Base-by-base conservation (phyloP, 2,329 filamentous ascomycete species). In the Akanthomyces muscarius region DNA sequence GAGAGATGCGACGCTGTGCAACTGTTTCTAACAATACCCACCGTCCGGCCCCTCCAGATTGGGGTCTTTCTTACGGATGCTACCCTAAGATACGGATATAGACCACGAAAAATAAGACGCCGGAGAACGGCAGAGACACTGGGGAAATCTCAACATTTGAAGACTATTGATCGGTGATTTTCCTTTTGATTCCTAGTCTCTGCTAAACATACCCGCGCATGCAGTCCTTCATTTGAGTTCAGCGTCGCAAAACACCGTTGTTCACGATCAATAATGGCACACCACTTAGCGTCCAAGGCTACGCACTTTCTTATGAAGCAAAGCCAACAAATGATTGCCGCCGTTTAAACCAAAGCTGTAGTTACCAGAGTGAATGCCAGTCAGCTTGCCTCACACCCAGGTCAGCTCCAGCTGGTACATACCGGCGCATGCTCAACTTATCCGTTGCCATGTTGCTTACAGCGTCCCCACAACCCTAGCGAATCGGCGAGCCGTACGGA, bases 371-470 rank as follows among this genome's bases (percentile, higher is more conserved):
- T 44, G 8, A 38, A 28, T 38, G 10, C 16, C 33, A 30, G 45
- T 41, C 47, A 59, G 56, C 47, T 21, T 51, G 30, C 45, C 21
- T 41, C 33, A 45, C 21, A 28, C 6, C 28, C 25, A 41, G 44
- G 56, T 59, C 56, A 59, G 56, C 56, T 58, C 14, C 5, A 45
- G 21, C 18, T 41, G n/a, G 28, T 47, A 59, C 38, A 45, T 59
- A 13, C 14, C 28, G 54, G 54, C 11, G 41, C 41, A 44, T 48
- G 21, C 18, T 48, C 42, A 50, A 21, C 44, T 36, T n/a, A 14
- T 51, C 44, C 45, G 54, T 18, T 30, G 30, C 10, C 14, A 23
- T 38, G 44, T 38, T 59, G 56, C 56, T 59, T 50, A 50, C 44
- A 13, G 30, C n/a, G 45, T 50, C 30, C 30, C 56, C 56, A 51